These are phyloP conservation scores for Apiospora aurea DNA, from an alignment of 2,329 filamentous ascomycete species.

Conservation along the genomic window DNA sequence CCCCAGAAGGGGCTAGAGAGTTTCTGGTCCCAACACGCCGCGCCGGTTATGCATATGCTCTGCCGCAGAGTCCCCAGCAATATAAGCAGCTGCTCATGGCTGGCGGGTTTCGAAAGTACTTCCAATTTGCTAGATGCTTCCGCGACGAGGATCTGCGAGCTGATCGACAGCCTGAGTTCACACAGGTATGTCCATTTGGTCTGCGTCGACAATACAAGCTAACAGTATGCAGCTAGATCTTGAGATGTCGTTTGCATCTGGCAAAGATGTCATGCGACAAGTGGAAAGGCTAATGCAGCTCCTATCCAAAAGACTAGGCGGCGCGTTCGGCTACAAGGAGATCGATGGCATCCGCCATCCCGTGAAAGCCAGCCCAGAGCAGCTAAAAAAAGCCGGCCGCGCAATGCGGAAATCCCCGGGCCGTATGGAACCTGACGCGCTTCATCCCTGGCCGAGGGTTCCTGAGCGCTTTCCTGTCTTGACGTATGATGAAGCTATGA, in stretches of 20 bases:
- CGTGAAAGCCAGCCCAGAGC: constrained; percentile 41
- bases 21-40: constrained; percentile 89
- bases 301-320: constrained; percentile 54
- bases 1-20: constrained; percentile 92
- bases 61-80: constrained; percentile 96
- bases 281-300: constrained; percentile 59
- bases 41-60: constrained; percentile 80
- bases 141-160: constrained; percentile 92
- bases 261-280: constrained; percentile 70
- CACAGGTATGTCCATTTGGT: constrained; percentile 66
- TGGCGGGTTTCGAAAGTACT: constrained; percentile 82
- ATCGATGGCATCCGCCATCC: constrained; percentile 38
- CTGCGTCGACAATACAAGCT: constrained; percentile 14
- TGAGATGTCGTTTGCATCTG: constrained; percentile 87
- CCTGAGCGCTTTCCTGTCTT: neutral
- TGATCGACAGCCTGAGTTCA: constrained; percentile 96
- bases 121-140: constrained; percentile 93
- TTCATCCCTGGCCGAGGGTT: neutral
- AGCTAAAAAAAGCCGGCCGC: neutral
- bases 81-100: constrained; percentile 99
- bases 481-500: constrained; percentile 81
- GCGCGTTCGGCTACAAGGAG: constrained; percentile 33
- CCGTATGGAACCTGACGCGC: neutral
- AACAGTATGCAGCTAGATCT: constrained; percentile 74
- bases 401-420: neutral